Conservation (phyloP, 768 basidiomycete species). For the Grammothele lineata region DNA sequence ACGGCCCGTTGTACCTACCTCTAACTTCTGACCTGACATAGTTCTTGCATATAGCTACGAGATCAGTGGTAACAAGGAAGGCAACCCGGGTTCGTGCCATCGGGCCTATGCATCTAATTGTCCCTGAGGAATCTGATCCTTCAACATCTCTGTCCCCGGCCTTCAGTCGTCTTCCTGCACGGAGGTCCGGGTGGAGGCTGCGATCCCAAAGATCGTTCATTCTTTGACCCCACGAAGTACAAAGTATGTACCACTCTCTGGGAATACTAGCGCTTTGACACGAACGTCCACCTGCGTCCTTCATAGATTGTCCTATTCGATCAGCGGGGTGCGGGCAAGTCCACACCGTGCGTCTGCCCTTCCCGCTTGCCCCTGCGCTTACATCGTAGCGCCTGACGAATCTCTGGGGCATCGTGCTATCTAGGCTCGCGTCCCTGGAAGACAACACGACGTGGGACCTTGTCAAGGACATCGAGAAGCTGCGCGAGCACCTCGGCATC, state of each 20-base stretch:
- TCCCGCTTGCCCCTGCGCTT: no score
- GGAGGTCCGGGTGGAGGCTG: conserved; percentile 83
- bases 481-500: conserved; percentile 70
- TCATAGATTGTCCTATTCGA: conserved; percentile 79
- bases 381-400: no score
- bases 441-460: conserved; percentile 96
- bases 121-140: neutral
- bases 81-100: conserved; percentile 55
- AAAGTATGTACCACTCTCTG: conserved; percentile 57
- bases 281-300: neutral
- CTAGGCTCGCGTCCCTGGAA: conserved; percentile 66
- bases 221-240: conserved; percentile 85
- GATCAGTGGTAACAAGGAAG: conserved; percentile 72
- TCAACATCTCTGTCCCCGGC: no score
- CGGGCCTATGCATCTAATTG: neutral
- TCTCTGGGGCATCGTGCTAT: no score
- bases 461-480: conserved; percentile 82
- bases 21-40: neutral
- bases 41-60: conserved; percentile 59
- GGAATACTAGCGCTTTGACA: no score
- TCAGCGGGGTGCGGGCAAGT: conserved; percentile 86
- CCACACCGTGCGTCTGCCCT: conserved; percentile 75
- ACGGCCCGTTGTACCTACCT: conserved; percentile 19
- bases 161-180: conserved; percentile 72
- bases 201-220: conserved; percentile 62